Evolutionary conservation across 2,329 filamentous ascomycete species (phyloP).

Genomic region (Calonectria pseudoturangicola): DNA sequence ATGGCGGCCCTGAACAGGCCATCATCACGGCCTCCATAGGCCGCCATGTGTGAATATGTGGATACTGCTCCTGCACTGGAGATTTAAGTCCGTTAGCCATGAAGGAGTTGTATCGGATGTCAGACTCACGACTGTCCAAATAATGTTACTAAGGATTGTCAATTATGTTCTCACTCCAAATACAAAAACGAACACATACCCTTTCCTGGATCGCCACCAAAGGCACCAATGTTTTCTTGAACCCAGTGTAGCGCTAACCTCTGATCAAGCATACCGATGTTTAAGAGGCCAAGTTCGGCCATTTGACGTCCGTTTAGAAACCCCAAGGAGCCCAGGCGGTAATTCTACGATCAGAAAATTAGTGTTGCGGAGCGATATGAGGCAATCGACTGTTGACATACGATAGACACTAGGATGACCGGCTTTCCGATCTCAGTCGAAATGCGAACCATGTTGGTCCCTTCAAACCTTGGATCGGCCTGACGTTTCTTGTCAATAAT

Average conservation of each 20-base stretch:
- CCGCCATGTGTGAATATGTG: neutral
- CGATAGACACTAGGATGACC: conserved; percentile 4
- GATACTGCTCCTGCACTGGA: neutral
- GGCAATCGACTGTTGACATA: neutral
- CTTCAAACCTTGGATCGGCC: conserved; percentile 19
- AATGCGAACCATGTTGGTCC: conserved; percentile 20
- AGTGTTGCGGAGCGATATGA: neutral
- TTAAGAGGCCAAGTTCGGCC: conserved; percentile 10
- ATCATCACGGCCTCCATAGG: conserved; percentile 12
- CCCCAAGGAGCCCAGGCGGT: neutral
- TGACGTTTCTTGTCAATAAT: neutral
- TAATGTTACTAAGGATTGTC: neutral
- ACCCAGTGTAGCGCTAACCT: neutral
- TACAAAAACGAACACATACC: neutral
- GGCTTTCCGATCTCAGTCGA: conserved; percentile 6
- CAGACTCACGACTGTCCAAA: conserved; percentile 19
- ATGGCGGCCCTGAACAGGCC: conserved; percentile 2
- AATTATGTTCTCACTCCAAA: neutral
- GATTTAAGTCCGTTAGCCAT: neutral
- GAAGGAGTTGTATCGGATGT: neutral
- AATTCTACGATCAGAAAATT: neutral
- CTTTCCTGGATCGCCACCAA: conserved; percentile 3
- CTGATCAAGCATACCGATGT: conserved; percentile 14
- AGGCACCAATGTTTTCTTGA: conserved; percentile 8
- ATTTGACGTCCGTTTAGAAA: conserved; percentile 9